Conservation (phyloP, 768 basidiomycete species). For the Hericium rajendrae region DNA sequence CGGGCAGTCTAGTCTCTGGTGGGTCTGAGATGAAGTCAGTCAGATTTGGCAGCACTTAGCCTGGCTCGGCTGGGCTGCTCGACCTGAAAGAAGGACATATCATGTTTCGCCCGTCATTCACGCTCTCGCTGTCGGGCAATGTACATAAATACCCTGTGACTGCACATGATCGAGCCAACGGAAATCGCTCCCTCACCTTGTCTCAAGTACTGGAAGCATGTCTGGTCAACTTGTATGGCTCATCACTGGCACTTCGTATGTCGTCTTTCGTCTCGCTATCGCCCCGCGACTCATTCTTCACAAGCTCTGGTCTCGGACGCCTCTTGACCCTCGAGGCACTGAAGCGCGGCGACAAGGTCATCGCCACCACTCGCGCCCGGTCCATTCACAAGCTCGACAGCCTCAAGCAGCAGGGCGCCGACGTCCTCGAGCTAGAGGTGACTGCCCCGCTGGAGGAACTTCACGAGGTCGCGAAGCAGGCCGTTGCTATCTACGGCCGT, state of each 20-base stretch:
- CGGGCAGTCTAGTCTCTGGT: too few species aligned
- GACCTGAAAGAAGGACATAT: too few species aligned
- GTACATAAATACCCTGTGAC: too few species aligned
- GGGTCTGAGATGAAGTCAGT: too few species aligned
- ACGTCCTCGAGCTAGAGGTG: slow-evolving; percentile 19
- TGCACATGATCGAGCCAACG: too few species aligned
- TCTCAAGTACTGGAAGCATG: background rate
- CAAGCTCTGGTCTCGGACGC: slow-evolving; percentile 6
- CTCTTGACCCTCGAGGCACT: slow-evolving; percentile 9
- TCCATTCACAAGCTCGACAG: slow-evolving; percentile 21
- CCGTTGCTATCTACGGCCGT: slow-evolving; percentile 12
- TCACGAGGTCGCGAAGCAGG: slow-evolving; percentile 14
- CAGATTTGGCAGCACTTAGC: too few species aligned
- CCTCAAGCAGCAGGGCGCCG: slow-evolving; percentile 19
- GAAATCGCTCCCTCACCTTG: background rate
- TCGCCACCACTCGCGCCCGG: slow-evolving; percentile 9
- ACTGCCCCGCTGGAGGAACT: slow-evolving; percentile 13
- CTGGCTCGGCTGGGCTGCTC: too few species aligned
- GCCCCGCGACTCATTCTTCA: background rate
- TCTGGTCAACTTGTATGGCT: slow-evolving; percentile 12
- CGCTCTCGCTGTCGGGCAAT: too few species aligned
- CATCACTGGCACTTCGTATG: slow-evolving; percentile 22
- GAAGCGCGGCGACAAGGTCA: slow-evolving; percentile 14
- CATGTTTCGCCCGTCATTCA: too few species aligned
- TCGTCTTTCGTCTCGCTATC: background rate